Percentiles rank a stretch among this genome's conserved stretches.
Conservation (phyloP, 1,284 basidiomycete genomes). For the Agaricales sp. region DNA sequence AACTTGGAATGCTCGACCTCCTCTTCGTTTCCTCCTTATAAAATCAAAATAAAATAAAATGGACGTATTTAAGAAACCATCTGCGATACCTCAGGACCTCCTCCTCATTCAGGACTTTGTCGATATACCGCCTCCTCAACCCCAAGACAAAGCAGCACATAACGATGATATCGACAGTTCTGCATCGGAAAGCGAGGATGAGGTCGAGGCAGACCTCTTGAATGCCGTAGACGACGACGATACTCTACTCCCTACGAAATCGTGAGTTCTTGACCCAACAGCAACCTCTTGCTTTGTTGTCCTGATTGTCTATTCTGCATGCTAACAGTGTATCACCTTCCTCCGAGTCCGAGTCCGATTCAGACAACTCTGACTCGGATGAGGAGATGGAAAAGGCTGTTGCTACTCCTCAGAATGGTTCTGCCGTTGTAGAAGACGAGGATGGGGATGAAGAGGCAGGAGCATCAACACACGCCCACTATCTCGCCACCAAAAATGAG, state of each 20-base stretch:
- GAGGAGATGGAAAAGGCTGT: slow-evolving; percentile 19
- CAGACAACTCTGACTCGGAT: slow-evolving; percentile 24
- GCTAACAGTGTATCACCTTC: slow-evolving; percentile 18
- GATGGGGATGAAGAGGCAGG: slow-evolving; percentile 45
- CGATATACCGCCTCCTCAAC: slow-evolving; percentile 18
- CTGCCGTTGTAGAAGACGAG: slow-evolving; percentile 18
- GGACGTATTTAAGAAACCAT: slow-evolving; percentile 44
- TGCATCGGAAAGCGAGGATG: slow-evolving; percentile 51
- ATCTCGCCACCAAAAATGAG: slow-evolving; percentile 59
- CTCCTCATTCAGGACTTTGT: slow-evolving; percentile 61
- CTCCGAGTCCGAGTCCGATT: slow-evolving; percentile 31
- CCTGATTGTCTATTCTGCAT: too few species aligned
- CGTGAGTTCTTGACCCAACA: slow-evolving; percentile 12
- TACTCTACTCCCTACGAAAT: slow-evolving; percentile 13
- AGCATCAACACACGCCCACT: slow-evolving; percentile 24
- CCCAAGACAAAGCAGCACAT: slow-evolving; percentile 11
- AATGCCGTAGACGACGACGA: slow-evolving; percentile 25
- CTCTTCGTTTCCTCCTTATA: too few species aligned
- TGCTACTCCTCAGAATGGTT: slow-evolving; percentile 12
- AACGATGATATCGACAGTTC: slow-evolving; percentile 43
- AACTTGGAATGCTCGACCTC: slow-evolving; percentile 7
- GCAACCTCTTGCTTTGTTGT: slow-evolving; percentile 5
- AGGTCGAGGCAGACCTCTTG: slow-evolving; percentile 53
- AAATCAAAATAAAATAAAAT: slow-evolving; percentile 20
- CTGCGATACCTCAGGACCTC: slow-evolving; percentile 57